phyloP scores from a whole-genome alignment of 805 yeast genomes.

The Saturnispora mendoncae region DNA sequence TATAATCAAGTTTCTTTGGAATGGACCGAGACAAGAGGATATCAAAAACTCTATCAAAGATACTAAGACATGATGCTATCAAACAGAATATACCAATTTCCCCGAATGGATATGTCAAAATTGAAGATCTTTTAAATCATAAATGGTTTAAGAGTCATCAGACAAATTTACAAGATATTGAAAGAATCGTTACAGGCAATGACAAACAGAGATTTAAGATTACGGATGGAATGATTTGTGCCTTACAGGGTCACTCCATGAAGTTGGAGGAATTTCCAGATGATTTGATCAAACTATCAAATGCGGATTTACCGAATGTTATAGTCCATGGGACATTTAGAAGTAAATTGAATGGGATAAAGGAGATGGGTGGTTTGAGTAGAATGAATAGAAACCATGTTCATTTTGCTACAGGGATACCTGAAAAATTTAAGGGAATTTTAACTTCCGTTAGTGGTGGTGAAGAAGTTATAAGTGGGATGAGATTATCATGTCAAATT shows the following conservation, averaged over 20 bases:
- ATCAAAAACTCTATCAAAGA: slow-evolving; percentile 66
- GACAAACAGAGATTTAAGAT: slow-evolving; percentile 60
- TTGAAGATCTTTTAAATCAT: slow-evolving; percentile 46
- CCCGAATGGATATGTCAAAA: slow-evolving; percentile 52
- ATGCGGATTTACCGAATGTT: slow-evolving; percentile 36
- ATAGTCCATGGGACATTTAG: slow-evolving; percentile 77
- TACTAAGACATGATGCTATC: slow-evolving; percentile 80
- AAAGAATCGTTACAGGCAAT: slow-evolving; percentile 52
- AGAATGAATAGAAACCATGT: slow-evolving; percentile 76
- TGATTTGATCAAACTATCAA: slow-evolving; percentile 17
- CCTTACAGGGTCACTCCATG: slow-evolving; percentile 89
- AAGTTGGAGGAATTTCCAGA: slow-evolving; percentile 10
- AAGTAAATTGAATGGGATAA: slow-evolving; percentile 38
- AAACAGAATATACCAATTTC: slow-evolving; percentile 61
- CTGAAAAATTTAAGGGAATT: slow-evolving; percentile 20
- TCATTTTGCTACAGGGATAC: slow-evolving; percentile 65
- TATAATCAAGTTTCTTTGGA: not conserved
- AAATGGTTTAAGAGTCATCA: slow-evolving; percentile 48
- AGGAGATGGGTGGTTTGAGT: slow-evolving; percentile 47
- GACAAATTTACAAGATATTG: slow-evolving; percentile 49
- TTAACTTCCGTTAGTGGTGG: no score
- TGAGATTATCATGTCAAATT: slow-evolving; percentile 50
- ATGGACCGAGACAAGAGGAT: slow-evolving; percentile 27
- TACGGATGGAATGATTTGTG: slow-evolving; percentile 49
- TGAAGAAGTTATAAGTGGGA: slow-evolving; percentile 54